A percentile compares a stretch with the other conserved stretches of the same genome.
phyloP scores from a whole-genome alignment of 305 asterid genomes.

The Fraxinus ornus region DNA sequence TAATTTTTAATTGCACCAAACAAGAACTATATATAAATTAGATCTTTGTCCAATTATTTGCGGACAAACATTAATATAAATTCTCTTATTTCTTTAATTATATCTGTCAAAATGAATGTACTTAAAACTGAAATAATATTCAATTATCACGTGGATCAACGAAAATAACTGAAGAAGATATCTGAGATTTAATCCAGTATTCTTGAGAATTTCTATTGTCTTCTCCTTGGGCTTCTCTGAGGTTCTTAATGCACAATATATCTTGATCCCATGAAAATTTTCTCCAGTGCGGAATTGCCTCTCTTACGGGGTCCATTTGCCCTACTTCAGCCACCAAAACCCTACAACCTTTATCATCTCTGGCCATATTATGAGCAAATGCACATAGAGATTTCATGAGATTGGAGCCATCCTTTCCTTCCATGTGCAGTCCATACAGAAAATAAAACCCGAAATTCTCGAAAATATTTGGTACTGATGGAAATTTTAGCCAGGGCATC shows the following conservation, averaged over 20 bases:
- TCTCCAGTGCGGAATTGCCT: slow-evolving; percentile 73
- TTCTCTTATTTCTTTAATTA: neutral
- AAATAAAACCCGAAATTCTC: slow-evolving; percentile 64
- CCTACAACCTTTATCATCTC: slow-evolving; percentile 45
- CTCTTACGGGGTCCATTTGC: slow-evolving; percentile 52
- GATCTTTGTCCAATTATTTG: neutral
- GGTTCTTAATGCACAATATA: slow-evolving; percentile 76
- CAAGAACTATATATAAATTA: neutral
- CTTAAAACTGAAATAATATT: neutral
- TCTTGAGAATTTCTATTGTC: slow-evolving; percentile 20
- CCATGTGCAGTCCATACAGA: slow-evolving; percentile 65
- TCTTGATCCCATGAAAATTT: slow-evolving; percentile 83
- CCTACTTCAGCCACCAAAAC: slow-evolving; percentile 76
- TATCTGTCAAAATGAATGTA: neutral
- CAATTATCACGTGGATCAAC: slow-evolving; percentile 81
- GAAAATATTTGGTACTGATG: slow-evolving; percentile 56
- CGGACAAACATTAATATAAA: neutral
- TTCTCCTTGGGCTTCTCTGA: slow-evolving; percentile 15
- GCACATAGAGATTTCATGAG: slow-evolving; percentile 59
- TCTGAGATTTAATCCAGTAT: slow-evolving; percentile 43
- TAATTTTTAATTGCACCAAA: neutral
- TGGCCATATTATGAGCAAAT: slow-evolving; percentile 63
- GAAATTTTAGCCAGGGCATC: slow-evolving; percentile 32
- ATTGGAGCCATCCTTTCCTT: slow-evolving; percentile 48
- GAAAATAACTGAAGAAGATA: slow-evolving; percentile 47